phyloP scores from a whole-genome alignment of 805 yeast genomes.

The Zygoascus ofunaensis region DNA sequence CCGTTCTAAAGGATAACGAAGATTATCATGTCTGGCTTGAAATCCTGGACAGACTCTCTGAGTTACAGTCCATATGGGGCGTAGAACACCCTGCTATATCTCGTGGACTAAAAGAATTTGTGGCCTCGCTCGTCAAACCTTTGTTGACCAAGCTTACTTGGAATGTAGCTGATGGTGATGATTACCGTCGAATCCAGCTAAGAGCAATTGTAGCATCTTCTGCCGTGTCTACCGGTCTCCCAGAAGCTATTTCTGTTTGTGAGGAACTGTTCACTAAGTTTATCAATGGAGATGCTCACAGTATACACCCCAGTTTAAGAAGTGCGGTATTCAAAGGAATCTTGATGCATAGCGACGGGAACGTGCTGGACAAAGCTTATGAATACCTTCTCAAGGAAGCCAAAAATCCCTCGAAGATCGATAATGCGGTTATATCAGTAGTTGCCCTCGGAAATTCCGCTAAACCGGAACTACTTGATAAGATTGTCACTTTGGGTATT shows the following conservation, averaged over 20 bases:
- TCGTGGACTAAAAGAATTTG: conserved; percentile 43
- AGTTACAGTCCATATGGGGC: conserved; percentile 30
- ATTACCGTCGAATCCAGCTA: conserved; percentile 52
- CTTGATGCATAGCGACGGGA: conserved; percentile 31
- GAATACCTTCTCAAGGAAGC: conserved; percentile 40
- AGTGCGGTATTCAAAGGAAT: conserved; percentile 36
- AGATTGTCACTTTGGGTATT: conserved; percentile 34
- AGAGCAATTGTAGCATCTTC: conserved; percentile 51
- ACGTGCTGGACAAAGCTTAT: conserved; percentile 31
- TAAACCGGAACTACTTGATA: conserved; percentile 31
- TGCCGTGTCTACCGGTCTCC: conserved; percentile 47
- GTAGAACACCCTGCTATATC: conserved; percentile 28
- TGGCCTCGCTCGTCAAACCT: conserved; percentile 42
- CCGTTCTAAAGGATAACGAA: conserved; percentile 40
- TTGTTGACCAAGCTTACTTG: conserved; percentile 50
- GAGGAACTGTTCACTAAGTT: conserved; percentile 32
- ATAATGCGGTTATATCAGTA: conserved; percentile 48
- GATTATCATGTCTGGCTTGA: conserved; percentile 53
- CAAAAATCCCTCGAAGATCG: conserved; percentile 43
- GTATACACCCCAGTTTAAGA: conserved; percentile 43
- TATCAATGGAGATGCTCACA: conserved; percentile 33
- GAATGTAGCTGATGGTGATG: conserved; percentile 48
- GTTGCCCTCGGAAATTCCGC: conserved; percentile 43
- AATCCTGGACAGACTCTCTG: conserved; percentile 34
- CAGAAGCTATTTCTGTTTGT: conserved; percentile 37